phyloP scores from a whole-genome alignment of 2,329 filamentous ascomycete species.

The Neonectria neomacrospora region DNA sequence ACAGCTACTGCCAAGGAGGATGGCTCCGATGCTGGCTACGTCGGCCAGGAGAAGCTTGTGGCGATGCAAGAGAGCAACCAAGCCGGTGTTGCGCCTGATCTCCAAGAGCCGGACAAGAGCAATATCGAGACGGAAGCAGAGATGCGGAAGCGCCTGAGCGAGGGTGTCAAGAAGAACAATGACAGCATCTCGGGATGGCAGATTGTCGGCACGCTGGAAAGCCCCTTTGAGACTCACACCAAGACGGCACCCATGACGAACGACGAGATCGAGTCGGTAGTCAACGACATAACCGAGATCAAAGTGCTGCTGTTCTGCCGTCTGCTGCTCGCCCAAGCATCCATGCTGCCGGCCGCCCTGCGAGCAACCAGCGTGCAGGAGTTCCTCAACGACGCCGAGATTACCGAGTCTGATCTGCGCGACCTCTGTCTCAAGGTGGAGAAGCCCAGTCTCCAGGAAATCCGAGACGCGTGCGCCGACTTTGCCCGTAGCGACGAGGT shows the following conservation, averaged over 20 bases:
- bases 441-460: conserved; percentile 42
- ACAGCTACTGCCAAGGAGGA: background rate
- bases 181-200: conserved; percentile 33
- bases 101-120: conserved; percentile 41
- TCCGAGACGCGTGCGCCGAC: conserved; percentile 47
- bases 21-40: background rate
- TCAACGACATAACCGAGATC: conserved; percentile 44
- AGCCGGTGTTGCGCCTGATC: background rate
- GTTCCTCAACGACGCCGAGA: conserved; percentile 41
- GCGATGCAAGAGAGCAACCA: conserved; percentile 23
- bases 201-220: conserved; percentile 42
- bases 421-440: conserved; percentile 45
- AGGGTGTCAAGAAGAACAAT: conserved; percentile 44
- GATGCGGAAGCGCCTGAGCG: conserved; percentile 41
- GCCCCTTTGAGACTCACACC: conserved; percentile 38
- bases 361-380: conserved; percentile 40
- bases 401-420: conserved; percentile 42
- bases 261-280: conserved; percentile 39
- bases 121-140: conserved; percentile 46
- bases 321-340: conserved; percentile 41
- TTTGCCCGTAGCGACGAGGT: conserved; percentile 41
- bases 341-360: conserved; percentile 42
- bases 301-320: conserved; percentile 45
- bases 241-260: conserved; percentile 43
- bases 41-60: conserved; percentile 35